A percentile compares a stretch with the other conserved stretches of the same genome.
phyloP scores from a whole-genome alignment of 139 green algal species.

The Medakamo hakoo region DNA sequence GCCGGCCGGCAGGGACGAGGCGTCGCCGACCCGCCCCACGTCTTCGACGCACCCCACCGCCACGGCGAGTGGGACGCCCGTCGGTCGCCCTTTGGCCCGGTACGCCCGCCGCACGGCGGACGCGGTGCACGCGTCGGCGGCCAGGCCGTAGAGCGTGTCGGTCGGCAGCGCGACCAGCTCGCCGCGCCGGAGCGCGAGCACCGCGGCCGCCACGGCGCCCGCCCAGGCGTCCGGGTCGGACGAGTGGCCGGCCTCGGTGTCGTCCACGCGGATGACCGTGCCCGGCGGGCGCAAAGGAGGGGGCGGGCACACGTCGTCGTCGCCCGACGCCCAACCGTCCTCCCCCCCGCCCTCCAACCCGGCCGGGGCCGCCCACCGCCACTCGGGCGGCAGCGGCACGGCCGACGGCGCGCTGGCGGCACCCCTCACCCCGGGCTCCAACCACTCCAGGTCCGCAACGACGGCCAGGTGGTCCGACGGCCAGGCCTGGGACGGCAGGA shows the following conservation, averaged over 20 bases:
- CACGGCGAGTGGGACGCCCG: conserved; percentile 33
- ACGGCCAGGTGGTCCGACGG: conserved; percentile 75
- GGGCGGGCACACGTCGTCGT: too few relatives aligned
- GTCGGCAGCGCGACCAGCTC: conserved; percentile 39
- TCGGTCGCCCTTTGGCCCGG: conserved; percentile 27
- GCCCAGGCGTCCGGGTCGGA: background rate
- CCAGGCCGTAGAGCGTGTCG: conserved; percentile 48
- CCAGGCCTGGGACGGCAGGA: conserved; percentile 51
- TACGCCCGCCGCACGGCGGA: conserved; percentile 30
- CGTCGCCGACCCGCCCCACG: conserved; percentile 20
- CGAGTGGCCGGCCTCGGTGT: too few relatives aligned
- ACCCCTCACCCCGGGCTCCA: background rate
- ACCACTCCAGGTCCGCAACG: conserved; percentile 18
- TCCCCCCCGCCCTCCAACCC: background rate
- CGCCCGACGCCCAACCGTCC: too few relatives aligned
- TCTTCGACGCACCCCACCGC: conserved; percentile 37
- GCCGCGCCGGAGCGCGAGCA: conserved; percentile 6
- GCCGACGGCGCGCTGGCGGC: too few relatives aligned
- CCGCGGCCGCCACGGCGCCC: conserved; percentile 6
- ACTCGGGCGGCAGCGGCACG: background rate
- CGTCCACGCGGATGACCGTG: conserved; percentile 9
- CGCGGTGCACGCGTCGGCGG: conserved; percentile 10
- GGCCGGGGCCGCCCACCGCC: background rate
- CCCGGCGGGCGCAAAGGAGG: background rate
- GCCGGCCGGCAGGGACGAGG: conserved; percentile 16